Base-by-base conservation (phyloP, 164 flowering plant genomes). In the Berberis thunbergii region DNA sequence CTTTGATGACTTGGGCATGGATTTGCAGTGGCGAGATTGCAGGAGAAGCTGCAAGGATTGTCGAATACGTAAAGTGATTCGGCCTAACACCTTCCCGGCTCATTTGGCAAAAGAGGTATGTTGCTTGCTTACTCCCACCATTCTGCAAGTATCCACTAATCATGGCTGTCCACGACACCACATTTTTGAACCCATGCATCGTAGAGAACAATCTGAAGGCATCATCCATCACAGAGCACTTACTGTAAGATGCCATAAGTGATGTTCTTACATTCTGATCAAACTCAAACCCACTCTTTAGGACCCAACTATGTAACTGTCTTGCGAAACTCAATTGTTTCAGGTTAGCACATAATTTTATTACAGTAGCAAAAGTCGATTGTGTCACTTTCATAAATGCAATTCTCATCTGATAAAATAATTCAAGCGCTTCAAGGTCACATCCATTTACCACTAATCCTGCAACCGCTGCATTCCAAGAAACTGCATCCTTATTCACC, bases 121-220 rank as follows among this genome's bases (percentile, higher is more conserved):
- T 76, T 0, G 96, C 95, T 73, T 76, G 61, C 57, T 70, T 80
- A 7, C 41, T 64, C 40, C 40, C 59, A 43, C 81, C 84, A 76
- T 81, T 88, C 68, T 86, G 85, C 77, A 88, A 69, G 70, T 72
- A 81, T 57, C 95, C 97, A 55, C 71, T 69, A 50, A 94, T 88
- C 79, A 91, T 82, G 43, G 97, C 92, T 1, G 98, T 94, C 96
- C 98, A 90, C 4, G 95, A 78, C 26, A 88, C 89, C 60, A 94
- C 97, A 71, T 74, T 85, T 59, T 63, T 80, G 68, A 54, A 40
- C 60, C 75, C 79, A 60, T 69, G 59, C 85, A 82, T 74, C 54
- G 59, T 61, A 6, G 67, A 67, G 68, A 93, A 93, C 72, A 85
- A 55, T 58, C 67, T 69, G 11, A 75, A 76, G 10, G 96, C 87